A percentile compares a stretch with the other conserved stretches of the same genome.
phyloP scores from a whole-genome alignment of 1,284 basidiomycete species.

The Anthracocystis setariae region DNA sequence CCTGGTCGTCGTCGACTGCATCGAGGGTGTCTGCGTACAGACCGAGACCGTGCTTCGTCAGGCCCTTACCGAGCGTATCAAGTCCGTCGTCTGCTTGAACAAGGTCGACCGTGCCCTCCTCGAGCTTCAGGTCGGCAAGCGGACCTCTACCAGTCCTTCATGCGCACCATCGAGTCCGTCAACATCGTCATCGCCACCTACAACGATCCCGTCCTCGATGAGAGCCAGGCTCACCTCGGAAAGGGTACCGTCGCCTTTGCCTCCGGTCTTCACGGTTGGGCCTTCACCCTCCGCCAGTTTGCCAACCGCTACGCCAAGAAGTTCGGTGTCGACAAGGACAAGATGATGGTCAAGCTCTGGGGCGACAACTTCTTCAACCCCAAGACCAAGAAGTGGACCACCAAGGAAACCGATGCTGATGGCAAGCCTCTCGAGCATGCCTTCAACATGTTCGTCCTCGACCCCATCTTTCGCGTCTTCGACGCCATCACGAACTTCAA shows the following conservation, averaged over 20 bases:
- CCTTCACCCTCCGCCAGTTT: conserved; percentile 98
- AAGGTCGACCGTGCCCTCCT: too few species aligned
- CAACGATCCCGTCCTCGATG: conserved; percentile 92
- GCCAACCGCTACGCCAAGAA: conserved; percentile 95
- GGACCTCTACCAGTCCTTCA: too few species aligned
- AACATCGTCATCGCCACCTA: conserved; percentile 99
- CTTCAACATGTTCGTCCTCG: conserved; percentile 84
- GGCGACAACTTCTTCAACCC: conserved; percentile 99
- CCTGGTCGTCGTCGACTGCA: too few species aligned
- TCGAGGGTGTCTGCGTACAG: too few species aligned
- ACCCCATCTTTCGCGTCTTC: conserved; percentile 99
- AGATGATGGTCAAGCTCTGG: conserved; percentile 98
- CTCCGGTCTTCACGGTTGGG: conserved; percentile 99
- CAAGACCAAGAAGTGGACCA: conserved; percentile 95
- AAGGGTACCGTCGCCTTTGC: conserved; percentile 98
- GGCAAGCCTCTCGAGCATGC: conserved; percentile 81
- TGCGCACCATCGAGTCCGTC: conserved; percentile 95
- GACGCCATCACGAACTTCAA: conserved; percentile 99
- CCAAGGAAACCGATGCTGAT: conserved; percentile 79
- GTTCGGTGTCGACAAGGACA: conserved; percentile 98
- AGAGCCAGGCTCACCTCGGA: conserved; percentile 99
- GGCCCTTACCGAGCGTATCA: too few species aligned
- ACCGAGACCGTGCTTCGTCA: too few species aligned
- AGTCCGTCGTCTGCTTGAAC: too few species aligned
- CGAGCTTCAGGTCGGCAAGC: too few species aligned